These are phyloP conservation scores for Tuber magnatum DNA, from an alignment of 495 filamentous ascomycete genomes.

Conservation along the genomic window DNA sequence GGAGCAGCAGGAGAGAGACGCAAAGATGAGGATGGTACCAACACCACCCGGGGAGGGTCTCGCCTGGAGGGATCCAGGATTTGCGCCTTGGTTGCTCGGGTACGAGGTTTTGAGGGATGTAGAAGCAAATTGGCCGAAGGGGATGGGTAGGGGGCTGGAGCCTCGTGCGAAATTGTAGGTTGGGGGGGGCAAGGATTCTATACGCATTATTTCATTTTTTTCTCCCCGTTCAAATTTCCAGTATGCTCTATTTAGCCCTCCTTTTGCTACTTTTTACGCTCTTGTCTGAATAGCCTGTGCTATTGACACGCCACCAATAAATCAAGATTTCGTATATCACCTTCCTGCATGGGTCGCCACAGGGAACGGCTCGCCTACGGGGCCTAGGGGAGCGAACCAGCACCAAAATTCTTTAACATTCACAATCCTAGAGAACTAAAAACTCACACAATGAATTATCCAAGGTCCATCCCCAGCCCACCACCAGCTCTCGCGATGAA, in stretches of 20 bases:
- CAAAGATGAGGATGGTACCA: slow-evolving; percentile 43
- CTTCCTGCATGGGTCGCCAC: neutral
- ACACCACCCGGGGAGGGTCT: slow-evolving; percentile 46
- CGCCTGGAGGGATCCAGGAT: slow-evolving; percentile 49
- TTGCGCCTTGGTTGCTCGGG: slow-evolving; percentile 47
- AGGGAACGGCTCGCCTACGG: no score
- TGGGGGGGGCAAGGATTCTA: no score
- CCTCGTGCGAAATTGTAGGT: neutral
- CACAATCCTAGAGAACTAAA: no score
- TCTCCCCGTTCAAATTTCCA: neutral
- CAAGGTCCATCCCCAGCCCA: no score
- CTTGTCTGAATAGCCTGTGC: neutral
- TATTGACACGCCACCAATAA: neutral
- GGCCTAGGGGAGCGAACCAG: neutral
- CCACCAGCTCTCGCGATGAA: neutral
- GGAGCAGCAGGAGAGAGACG: slow-evolving; percentile 50
- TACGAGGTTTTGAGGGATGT: slow-evolving; percentile 49
- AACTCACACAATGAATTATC: neutral
- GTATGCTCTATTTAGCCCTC: neutral
- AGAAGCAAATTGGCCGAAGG: neutral
- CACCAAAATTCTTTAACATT: neutral
- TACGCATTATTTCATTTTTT: neutral
- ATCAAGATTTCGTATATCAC: neutral
- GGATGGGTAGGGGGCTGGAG: neutral
- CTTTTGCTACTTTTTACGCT: neutral